Conservation (phyloP, 495 filamentous ascomycete species). For the Trichoderma gamsii region DNA sequence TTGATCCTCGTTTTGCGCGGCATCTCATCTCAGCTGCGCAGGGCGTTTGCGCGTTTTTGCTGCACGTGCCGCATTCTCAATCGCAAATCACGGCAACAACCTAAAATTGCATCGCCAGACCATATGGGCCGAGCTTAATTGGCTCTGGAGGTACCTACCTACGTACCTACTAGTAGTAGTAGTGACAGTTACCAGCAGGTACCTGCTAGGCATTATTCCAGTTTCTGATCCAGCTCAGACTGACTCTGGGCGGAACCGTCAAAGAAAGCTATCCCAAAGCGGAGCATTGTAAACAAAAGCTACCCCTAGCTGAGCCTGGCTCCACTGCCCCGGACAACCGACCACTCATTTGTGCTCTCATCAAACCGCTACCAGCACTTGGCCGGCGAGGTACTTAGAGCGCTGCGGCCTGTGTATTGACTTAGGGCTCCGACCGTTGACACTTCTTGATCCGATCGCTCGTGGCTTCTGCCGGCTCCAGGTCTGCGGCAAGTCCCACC, state of each 20-base stretch:
- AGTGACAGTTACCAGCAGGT: too few relatives aligned
- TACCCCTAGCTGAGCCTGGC: not conserved
- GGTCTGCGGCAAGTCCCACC: not conserved
- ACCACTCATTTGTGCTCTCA: not conserved
- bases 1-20: not conserved
- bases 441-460: slow-evolving; percentile 4
- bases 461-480: not conserved
- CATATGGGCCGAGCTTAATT: too few relatives aligned
- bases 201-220: too few relatives aligned
- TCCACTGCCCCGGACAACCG: slow-evolving; percentile 14
- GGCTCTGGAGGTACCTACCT: too few relatives aligned
- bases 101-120: too few relatives aligned
- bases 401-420: not conserved
- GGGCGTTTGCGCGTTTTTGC: too few relatives aligned
- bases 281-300: slow-evolving; percentile 19
- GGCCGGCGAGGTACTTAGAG: not conserved
- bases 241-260: too few relatives aligned
- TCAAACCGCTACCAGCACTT: not conserved
- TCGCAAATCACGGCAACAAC: too few relatives aligned
- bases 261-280: slow-evolving; percentile 9
- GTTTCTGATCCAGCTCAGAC: too few relatives aligned
- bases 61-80: too few relatives aligned
- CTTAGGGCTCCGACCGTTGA: not conserved
- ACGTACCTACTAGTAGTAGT: too few relatives aligned
- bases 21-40: not conserved